Conservation (phyloP, 129 eudicot species). For the Flaveria ramosissima region DNA sequence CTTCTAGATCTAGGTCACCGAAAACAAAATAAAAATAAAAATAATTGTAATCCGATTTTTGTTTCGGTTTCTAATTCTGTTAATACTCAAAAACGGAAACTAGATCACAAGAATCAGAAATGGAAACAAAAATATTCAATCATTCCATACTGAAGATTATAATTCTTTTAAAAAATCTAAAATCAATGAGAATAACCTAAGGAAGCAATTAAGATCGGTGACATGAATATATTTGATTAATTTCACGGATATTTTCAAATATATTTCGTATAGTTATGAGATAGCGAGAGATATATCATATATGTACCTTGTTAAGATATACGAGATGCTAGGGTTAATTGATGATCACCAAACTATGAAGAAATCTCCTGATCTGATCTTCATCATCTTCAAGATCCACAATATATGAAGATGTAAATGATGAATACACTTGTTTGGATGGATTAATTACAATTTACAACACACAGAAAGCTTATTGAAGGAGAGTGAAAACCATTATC, state of each 20-base stretch:
- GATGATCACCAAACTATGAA: background rate
- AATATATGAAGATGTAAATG: background rate
- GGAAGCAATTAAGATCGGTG: background rate
- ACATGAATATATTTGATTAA: slow-evolving; percentile 1
- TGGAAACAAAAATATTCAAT: no score
- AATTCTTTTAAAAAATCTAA: no score
- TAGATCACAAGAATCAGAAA: slow-evolving; percentile 5
- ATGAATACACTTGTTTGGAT: background rate
- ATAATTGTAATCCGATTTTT: no score
- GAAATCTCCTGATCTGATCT: slow-evolving; percentile 25
- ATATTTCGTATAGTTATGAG: no score
- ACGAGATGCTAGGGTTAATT: background rate
- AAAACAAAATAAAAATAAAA: background rate
- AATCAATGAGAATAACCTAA: no score
- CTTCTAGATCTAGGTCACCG: slow-evolving; percentile 20
- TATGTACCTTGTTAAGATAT: slow-evolving; percentile 6
- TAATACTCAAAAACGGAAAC: background rate
- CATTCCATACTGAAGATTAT: no score
- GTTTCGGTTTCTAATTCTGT: no score
- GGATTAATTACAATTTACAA: no score
- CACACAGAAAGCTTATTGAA: slow-evolving; percentile 16
- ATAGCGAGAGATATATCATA: background rate
- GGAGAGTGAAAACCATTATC: slow-evolving; percentile 30
- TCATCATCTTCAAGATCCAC: slow-evolving; percentile 12
- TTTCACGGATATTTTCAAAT: background rate